Base-by-base conservation (phyloP, 2,329 filamentous ascomycete genomes). In the Aspergillus versicolor region DNA sequence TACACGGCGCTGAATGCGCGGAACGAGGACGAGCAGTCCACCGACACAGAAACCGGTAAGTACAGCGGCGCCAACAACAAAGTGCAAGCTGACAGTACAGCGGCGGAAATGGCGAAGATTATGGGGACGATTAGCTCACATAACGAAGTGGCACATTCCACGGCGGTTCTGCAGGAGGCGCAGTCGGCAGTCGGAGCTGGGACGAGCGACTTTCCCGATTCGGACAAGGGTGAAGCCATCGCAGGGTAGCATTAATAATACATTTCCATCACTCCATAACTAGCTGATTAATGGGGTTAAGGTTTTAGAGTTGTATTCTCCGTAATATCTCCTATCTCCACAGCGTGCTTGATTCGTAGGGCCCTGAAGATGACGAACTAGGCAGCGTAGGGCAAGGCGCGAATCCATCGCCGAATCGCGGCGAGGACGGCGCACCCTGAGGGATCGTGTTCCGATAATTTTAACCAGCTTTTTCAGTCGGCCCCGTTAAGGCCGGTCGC, bases 1-100 rank as follows among this genome's bases (percentile, higher is more conserved):
- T 63, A 58, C 62, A 70, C 65, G 0, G 57, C 66, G 3, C 17
- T 65, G 27, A 70, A 70, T 27, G 66, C 60, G 7, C 54, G 62
- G 0, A 62, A 69, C 42, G 63, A 67, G 15, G 60, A 65, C 38
- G 62, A 66, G 24, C 9, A 40, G 4, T 43, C 53, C 1, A 58
- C 53, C 0, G 37, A 44, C 27, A 50, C 63, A 46, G 59, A 68
- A 5, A 56, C 56, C 17, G 42, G 65, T 68, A 48, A 53, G 61
- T 54, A 15, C 12, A 37, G 5, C 19, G 8, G 2, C 17, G 22
- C 4, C 12, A 5, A 1, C 24, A n/a, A 2, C 15, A 19, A 11
- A n/a, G 34, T 3, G 11, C 2, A 5, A 19, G 21, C 51, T 56
- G 21, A 61, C 24, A 3, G 6, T n/a, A 11, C 32, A 69, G 67